Percentiles rank a stretch among this genome's conserved stretches.
These are phyloP conservation scores for Aspergillus calidoustus DNA, from an alignment of 2,329 filamentous ascomycete species.

Conservation along the genomic window DNA sequence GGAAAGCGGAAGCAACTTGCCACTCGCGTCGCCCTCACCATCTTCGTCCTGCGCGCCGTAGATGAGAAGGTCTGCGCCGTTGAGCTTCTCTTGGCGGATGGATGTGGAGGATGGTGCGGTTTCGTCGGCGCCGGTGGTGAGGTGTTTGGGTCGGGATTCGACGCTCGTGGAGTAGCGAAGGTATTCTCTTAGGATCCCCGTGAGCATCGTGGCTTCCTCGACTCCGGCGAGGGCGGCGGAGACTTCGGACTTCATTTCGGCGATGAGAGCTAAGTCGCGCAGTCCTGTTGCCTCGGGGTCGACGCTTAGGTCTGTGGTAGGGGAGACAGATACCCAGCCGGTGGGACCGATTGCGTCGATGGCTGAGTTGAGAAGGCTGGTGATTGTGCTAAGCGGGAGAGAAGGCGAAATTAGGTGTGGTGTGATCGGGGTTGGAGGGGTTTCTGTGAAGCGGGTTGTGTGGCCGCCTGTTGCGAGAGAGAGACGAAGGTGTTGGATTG, in stretches of 20 bases:
- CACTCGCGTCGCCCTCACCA: conserved; percentile 36
- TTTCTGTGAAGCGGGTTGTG: conserved; percentile 48
- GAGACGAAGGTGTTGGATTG: conserved; percentile 49
- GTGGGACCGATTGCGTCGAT: conserved; percentile 54
- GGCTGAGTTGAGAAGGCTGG: conserved; percentile 48
- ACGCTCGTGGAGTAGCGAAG: conserved; percentile 46
- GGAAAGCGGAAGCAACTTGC: conserved; percentile 70
- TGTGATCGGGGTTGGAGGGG: conserved; percentile 41
- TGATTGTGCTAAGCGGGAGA: conserved; percentile 45
- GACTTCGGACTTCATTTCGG: conserved; percentile 54
- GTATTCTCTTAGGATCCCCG: conserved; percentile 53
- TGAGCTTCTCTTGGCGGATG: conserved; percentile 43
- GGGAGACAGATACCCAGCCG: conserved; percentile 50
- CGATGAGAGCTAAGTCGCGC: conserved; percentile 50
- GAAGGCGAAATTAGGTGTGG: conserved; percentile 41
- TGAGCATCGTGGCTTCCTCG: conserved; percentile 53
- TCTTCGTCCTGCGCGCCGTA: conserved; percentile 38
- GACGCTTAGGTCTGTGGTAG: conserved; percentile 35
- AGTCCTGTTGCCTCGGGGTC: background rate
- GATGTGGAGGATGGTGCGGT: conserved; percentile 22
- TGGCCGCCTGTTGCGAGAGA: conserved; percentile 48
- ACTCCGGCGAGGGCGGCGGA: conserved; percentile 53
- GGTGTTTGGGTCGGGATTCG: conserved; percentile 15
- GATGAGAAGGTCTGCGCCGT: conserved; percentile 44
- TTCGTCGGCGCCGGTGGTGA: conserved; percentile 5